Evolutionary conservation across 805 yeast species (phyloP).

Genomic region (Kluyveromyces siamensis): DNA sequence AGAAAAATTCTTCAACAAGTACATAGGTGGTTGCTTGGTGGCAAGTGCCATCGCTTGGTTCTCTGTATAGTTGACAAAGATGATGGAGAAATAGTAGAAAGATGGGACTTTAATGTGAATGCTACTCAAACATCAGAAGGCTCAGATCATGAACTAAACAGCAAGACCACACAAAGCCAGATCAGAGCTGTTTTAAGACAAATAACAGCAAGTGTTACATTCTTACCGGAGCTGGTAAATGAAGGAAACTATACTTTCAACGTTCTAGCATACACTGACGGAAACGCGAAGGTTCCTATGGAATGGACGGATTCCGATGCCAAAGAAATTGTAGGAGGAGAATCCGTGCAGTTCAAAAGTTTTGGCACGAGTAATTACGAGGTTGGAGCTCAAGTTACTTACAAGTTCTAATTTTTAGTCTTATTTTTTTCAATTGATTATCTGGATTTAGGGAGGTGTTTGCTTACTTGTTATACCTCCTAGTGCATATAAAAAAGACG

Average conservation of each 20-base stretch:
- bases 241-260: constrained; percentile 66
- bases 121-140: constrained; percentile 9
- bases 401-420: constrained; percentile 17
- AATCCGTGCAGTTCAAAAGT: constrained; percentile 58
- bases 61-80: constrained; percentile 66
- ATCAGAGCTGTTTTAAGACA: constrained; percentile 84
- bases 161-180: constrained; percentile 53
- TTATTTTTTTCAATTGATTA: no score
- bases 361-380: constrained; percentile 61
- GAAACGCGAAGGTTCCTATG: constrained; percentile 54
- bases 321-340: constrained; percentile 47
- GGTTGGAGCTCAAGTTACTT: constrained; percentile 61
- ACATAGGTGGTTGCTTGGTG: constrained; percentile 64
- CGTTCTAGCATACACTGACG: constrained; percentile 74
- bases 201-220: constrained; percentile 79
- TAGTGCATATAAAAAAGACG: no score
- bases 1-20: constrained; percentile 59
- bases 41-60: constrained; percentile 57
- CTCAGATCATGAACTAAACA: constrained; percentile 12
- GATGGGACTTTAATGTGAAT: constrained; percentile 77
- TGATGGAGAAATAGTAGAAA: constrained; percentile 60
- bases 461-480: not conserved
- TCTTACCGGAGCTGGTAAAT: constrained; percentile 60
- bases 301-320: constrained; percentile 82
- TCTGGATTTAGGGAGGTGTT: not conserved